Evolutionary conservation across 2,329 filamentous ascomycete genomes (phyloP).

Genomic region (Drechslerella coelobrocha): DNA sequence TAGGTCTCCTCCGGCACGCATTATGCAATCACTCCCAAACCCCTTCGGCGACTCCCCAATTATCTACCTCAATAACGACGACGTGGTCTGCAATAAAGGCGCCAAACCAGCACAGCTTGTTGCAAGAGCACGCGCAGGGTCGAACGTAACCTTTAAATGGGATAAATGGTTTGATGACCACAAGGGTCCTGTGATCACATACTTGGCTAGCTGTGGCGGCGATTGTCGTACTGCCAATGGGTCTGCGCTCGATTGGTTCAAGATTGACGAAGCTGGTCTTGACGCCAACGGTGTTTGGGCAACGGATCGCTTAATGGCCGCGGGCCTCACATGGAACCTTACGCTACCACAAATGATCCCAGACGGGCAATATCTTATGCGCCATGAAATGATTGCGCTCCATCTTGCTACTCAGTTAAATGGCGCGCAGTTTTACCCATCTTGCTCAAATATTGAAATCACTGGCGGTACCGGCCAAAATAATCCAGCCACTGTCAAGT

Average conservation of each 20-base stretch:
- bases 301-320: conserved; percentile 61
- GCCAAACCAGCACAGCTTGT: conserved; percentile 59
- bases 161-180: conserved; percentile 63
- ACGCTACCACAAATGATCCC: conserved; percentile 57
- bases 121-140: conserved; percentile 61
- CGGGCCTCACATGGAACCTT: conserved; percentile 63
- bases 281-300: conserved; percentile 59
- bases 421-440: conserved; percentile 63
- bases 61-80: conserved; percentile 58
- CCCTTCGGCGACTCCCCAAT: conserved; percentile 63
- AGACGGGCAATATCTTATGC: conserved; percentile 62
- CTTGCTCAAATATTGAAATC: conserved; percentile 63
- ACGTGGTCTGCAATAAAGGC: conserved; percentile 63
- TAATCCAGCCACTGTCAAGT: conserved; percentile 54
- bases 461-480: conserved; percentile 58
- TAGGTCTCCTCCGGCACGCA: conserved; percentile 47
- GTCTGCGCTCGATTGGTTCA: conserved; percentile 60
- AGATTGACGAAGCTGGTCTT: conserved; percentile 59
- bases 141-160: conserved; percentile 62
- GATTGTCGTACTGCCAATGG: conserved; percentile 60
- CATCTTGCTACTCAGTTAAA: conserved; percentile 59
- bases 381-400: conserved; percentile 64
- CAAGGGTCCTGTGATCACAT: conserved; percentile 62
- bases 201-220: conserved; percentile 60
- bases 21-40: conserved; percentile 55